Evolutionary conservation across 2,329 filamentous ascomycete genomes (phyloP), one percentile per base, ranked within the genome.

Genomic region (Cadophora sp.): DNA sequence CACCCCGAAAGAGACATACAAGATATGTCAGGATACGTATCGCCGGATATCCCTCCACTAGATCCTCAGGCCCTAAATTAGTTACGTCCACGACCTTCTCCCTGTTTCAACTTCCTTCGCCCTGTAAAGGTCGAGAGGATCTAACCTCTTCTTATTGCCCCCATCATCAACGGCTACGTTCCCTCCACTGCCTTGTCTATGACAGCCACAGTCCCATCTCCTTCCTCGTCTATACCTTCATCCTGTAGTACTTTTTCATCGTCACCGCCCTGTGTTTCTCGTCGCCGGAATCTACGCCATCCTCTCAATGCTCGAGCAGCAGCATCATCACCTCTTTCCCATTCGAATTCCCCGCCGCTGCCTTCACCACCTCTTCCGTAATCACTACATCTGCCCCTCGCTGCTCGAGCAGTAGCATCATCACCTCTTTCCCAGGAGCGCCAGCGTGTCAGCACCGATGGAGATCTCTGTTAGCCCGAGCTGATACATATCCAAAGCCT

Each of bases 381-480:
- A n/a, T n/a, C n/a, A n/a, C n/a, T n/a, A n/a, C n/a, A n/a, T n/a
- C n/a, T n/a, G n/a, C n/a, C n/a, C n/a, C n/a, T n/a, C n/a, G n/a
- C n/a, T n/a, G n/a, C n/a, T n/a, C n/a, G n/a, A n/a, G n/a, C n/a
- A n/a, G n/a, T n/a, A n/a, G n/a, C n/a, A n/a, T n/a, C n/a, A n/a
- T n/a, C n/a, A n/a, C n/a, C 97, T 67, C 96, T 89, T 71, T 97
- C 85, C 96, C 61, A 99, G 83, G 82, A 97, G 97, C 7, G 96
- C 96, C 74, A 99, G 89, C 96, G 99, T 99, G 79, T 96, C 96
- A 65, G 96, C 96, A 68, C 96, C 91, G 89, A 99, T 99, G 83
- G 99, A 99, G 78, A 99, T 97, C 83, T 99, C 99, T 62, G 95
- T 98, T 72, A 98, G 84, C 81, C 96, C 96, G 71, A 99, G 87